These are phyloP conservation scores for Protomyces lactucae-debilis DNA, from an alignment of 1,139 yeast genomes.

Conservation along the genomic window DNA sequence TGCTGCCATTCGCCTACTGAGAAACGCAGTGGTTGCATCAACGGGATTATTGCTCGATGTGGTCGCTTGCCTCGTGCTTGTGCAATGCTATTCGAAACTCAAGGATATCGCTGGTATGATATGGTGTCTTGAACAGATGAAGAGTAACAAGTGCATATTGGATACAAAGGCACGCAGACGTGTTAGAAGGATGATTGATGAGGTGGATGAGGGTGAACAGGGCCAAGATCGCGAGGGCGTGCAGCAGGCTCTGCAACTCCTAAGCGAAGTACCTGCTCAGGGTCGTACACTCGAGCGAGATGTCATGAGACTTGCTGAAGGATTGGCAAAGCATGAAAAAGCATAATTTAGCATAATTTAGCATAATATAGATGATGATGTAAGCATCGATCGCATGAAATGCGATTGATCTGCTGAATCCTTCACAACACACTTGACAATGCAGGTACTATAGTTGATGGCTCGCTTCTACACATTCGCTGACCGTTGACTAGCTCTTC, in stretches of 20 bases:
- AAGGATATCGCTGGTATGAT: constrained; percentile 2
- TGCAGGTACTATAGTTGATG: no score
- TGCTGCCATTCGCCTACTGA: constrained; percentile 5
- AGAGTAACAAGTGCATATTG: constrained; percentile 15
- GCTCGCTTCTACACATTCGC: no score
- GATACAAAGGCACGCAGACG: constrained; percentile 15
- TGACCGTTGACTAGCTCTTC: no score
- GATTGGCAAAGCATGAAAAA: no score
- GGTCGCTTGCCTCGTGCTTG: constrained; percentile 15
- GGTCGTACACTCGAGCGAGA: no score
- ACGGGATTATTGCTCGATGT: constrained; percentile 10
- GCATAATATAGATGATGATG: no score
- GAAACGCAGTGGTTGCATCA: neutral
- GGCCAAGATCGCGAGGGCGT: neutral
- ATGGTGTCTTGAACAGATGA: constrained; percentile 24
- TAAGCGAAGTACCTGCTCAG: no score
- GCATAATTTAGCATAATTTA: no score
- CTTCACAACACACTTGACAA: no score
- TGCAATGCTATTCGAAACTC: constrained; percentile 15
- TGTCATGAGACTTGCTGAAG: no score
- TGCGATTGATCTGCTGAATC: no score
- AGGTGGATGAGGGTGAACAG: neutral
- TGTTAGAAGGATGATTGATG: constrained; percentile 1
- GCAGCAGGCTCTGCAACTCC: neutral
- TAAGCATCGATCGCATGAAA: no score